Evolutionary conservation across 352 stramenopile genomes (phyloP), one percentile per base, ranked within the genome.

Genomic region (Phytophthora foliorum): DNA sequence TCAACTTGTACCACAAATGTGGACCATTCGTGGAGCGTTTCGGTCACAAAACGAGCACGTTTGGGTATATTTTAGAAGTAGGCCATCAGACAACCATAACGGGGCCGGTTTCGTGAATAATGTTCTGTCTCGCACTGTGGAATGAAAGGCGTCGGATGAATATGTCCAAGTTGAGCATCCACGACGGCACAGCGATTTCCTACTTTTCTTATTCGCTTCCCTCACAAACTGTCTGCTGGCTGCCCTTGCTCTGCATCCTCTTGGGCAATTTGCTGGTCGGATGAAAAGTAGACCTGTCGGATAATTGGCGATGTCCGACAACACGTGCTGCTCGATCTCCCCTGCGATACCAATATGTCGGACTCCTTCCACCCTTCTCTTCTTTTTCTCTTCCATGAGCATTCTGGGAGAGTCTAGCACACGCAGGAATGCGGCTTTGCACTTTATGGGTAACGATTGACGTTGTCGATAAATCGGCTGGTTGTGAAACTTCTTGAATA

Each of bases 1-100:
- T 73, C 65, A 73, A 73, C 44, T 46, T 73, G 65, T 62, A 38
- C 49, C 57, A 34, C 31, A 57, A 45, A 11, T 32, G 4, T 32
- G 29, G 29, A 10, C 7, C 29, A 32, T n/a, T n/a, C n/a, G n/a
- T n/a, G n/a, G n/a, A n/a, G n/a, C n/a, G n/a, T n/a, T n/a, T n/a
- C n/a, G n/a, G n/a, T n/a, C n/a, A n/a, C n/a, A n/a, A n/a, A n/a
- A n/a, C n/a, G n/a, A n/a, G n/a, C n/a, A n/a, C n/a, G n/a, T n/a
- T n/a, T n/a, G n/a, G n/a, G n/a, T n/a, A n/a, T n/a, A n/a, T n/a
- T n/a, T n/a, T n/a, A n/a, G n/a, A n/a, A n/a, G n/a, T n/a, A n/a
- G n/a, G n/a, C n/a, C n/a, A n/a, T n/a, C n/a, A n/a, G n/a, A n/a
- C n/a, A n/a, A n/a, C n/a, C n/a, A n/a, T n/a, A n/a, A n/a, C n/a